phyloP scores from a whole-genome alignment of 208 protist genomes.

The Leishmania braziliensis region DNA sequence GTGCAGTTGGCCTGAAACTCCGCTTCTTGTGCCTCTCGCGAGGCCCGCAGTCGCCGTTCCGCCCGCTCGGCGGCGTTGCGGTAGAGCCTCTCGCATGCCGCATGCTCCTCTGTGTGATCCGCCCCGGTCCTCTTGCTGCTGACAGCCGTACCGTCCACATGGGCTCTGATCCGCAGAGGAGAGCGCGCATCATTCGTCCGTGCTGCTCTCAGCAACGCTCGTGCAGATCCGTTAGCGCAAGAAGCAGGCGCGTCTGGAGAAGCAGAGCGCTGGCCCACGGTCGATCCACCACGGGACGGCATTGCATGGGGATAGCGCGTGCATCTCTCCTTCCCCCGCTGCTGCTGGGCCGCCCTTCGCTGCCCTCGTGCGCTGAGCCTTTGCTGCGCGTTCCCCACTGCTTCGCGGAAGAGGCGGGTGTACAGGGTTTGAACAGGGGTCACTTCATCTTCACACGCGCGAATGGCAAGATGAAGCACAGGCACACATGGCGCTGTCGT shows the following conservation, averaged over 20 bases:
- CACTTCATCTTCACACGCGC: constrained; percentile 7
- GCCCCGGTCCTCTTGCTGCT: background rate
- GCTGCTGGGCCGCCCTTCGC: background rate
- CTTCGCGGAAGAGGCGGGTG: constrained; percentile 18
- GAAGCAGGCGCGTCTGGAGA: background rate
- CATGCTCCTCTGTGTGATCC: background rate
- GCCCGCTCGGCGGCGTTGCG: constrained; percentile 13
- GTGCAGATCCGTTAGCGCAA: background rate
- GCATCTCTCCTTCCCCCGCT: constrained; percentile 8
- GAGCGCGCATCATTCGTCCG: background rate
- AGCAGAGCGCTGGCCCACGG: background rate
- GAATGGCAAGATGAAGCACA: constrained; percentile 14
- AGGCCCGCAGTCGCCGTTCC: constrained; percentile 19
- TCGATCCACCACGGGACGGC: background rate
- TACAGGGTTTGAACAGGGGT: constrained; percentile 12
- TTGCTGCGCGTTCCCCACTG: constrained; percentile 20
- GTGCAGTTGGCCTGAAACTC: constrained; percentile 21
- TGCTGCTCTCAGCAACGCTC: background rate
- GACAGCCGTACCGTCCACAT: background rate
- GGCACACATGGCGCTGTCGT: background rate
- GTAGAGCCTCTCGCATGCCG: constrained; percentile 32
- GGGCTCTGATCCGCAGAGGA: background rate
- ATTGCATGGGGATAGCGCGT: constrained; percentile 9
- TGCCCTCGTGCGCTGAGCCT: background rate
- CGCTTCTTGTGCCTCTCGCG: constrained; percentile 20